Conservation (phyloP, 2,329 filamentous ascomycete genomes). For the Fusarium redolens region DNA sequence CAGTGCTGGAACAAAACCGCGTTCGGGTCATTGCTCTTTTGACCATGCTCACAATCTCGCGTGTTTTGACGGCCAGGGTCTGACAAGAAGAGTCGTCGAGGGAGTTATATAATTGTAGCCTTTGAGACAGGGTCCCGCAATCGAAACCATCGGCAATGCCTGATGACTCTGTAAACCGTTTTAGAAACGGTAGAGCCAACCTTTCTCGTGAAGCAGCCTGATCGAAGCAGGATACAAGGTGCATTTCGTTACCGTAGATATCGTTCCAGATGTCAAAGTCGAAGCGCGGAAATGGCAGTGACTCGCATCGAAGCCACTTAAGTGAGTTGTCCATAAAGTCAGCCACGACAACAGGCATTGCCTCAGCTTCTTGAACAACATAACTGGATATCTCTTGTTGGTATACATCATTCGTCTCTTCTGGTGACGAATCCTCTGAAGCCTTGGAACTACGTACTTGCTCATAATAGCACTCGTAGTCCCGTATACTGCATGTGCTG, state of each 20-base stretch:
- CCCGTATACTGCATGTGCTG: background rate
- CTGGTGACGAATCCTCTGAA: background rate
- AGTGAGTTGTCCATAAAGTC: background rate
- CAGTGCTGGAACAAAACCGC: rapidly evolving
- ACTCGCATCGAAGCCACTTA: background rate
- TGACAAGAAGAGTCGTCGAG: background rate
- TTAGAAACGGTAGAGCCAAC: background rate
- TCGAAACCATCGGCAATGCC: background rate
- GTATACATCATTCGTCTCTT: rapidly evolving
- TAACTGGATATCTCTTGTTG: background rate
- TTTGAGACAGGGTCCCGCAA: background rate
- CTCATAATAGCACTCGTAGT: background rate
- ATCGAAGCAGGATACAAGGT: background rate
- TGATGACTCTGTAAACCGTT: background rate
- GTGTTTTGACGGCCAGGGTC: background rate
- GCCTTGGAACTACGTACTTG: rapidly evolving
- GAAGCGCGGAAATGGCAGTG: background rate
- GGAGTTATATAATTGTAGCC: background rate
- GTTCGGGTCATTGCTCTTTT: background rate
- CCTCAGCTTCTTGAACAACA: rapidly evolving
- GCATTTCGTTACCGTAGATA: background rate
- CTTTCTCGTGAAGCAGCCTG: background rate
- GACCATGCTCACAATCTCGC: background rate
- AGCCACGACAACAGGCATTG: background rate
- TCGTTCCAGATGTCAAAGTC: background rate